phyloP scores from a whole-genome alignment of 2,329 filamentous ascomycete genomes.

The Fragosphaeria purpurea region DNA sequence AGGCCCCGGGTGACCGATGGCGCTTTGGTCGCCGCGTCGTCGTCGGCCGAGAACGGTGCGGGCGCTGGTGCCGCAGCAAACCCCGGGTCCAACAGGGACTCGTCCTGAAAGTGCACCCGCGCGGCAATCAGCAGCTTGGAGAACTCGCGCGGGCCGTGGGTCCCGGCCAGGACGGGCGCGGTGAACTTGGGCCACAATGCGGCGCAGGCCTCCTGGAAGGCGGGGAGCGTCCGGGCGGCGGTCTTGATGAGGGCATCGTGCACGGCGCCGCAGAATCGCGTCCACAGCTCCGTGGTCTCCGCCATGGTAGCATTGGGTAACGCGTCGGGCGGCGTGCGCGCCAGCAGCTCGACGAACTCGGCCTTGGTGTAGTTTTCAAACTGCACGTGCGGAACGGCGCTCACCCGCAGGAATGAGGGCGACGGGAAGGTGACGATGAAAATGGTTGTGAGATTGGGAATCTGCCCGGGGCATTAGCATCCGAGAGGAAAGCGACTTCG shows the following conservation, averaged over 20 bases:
- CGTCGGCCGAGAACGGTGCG: neutral
- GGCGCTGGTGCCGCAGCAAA: conserved; percentile 31
- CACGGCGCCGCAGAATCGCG: conserved; percentile 70
- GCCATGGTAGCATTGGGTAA: conserved; percentile 40
- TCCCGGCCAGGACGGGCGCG: conserved; percentile 63
- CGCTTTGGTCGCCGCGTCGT: neutral
- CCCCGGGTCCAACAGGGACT: conserved; percentile 56
- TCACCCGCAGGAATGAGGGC: conserved; percentile 57
- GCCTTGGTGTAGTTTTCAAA: conserved; percentile 77
- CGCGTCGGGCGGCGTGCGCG: conserved; percentile 35
- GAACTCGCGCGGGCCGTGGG: conserved; percentile 69
- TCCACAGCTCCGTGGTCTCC: conserved; percentile 61
- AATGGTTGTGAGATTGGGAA: conserved; percentile 66
- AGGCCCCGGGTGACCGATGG: conserved; percentile 21
- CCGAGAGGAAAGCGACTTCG: neutral
- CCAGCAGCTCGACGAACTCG: conserved; percentile 69
- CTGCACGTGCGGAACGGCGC: conserved; percentile 64
- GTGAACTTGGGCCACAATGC: conserved; percentile 81
- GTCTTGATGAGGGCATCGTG: conserved; percentile 80
- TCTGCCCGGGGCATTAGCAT: conserved; percentile 35
- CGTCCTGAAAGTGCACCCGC: conserved; percentile 61
- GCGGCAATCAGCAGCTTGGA: conserved; percentile 67
- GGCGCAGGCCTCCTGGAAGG: conserved; percentile 58
- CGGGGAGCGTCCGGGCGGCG: conserved; percentile 67
- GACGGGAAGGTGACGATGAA: conserved; percentile 67